Conservation (phyloP, 306 rosid species). For the Inga laurina region DNA sequence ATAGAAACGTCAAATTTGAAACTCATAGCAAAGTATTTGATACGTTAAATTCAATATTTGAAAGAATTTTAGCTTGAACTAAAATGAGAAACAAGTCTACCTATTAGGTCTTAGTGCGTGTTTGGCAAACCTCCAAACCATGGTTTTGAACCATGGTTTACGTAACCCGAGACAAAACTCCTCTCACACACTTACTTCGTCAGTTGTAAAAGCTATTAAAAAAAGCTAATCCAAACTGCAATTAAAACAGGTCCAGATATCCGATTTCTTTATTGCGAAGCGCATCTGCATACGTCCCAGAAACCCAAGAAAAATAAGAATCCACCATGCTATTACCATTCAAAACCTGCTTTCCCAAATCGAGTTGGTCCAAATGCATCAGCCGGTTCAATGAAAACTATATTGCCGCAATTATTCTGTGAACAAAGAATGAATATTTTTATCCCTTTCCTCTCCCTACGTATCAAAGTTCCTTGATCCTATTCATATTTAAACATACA, state of each 20-base stretch:
- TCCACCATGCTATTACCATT: not conserved
- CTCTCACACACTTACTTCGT: no score
- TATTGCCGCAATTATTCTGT: slow-evolving; percentile 38
- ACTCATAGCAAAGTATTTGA: not conserved
- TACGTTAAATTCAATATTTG: not conserved
- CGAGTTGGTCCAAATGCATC: slow-evolving; percentile 32
- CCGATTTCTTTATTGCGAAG: not conserved
- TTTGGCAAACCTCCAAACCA: no score
- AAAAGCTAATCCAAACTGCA: no score
- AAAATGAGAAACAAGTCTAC: not conserved
- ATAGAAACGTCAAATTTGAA: not conserved
- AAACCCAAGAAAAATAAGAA: not conserved
- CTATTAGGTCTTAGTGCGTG: not conserved
- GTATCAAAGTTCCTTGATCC: slow-evolving; percentile 38
- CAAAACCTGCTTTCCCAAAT: slow-evolving; percentile 21
- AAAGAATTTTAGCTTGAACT: no score
- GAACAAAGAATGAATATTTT: slow-evolving; percentile 32
- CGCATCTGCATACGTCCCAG: not conserved
- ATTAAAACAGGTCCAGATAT: not conserved
- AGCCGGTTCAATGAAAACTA: slow-evolving; percentile 17
- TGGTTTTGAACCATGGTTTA: no score
- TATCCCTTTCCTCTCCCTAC: slow-evolving; percentile 36
- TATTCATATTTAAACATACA: slow-evolving; percentile 45
- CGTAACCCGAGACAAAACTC: no score
- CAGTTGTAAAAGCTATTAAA: no score